Conservation (phyloP, 2,329 filamentous ascomycete species). For the Penicillium sp. region DNA sequence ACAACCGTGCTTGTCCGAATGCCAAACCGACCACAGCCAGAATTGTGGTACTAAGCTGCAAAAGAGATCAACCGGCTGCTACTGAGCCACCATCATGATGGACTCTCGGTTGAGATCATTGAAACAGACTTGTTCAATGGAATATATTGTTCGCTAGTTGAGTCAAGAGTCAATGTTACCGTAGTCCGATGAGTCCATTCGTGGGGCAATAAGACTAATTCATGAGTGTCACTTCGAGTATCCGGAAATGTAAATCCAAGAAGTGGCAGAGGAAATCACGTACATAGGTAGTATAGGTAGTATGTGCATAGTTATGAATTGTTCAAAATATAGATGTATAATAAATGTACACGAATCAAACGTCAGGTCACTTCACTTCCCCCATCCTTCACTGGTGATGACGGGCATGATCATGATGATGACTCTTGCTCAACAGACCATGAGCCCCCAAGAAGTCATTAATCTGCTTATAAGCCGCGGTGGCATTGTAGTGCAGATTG, state of each 20-base stretch:
- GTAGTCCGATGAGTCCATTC: conserved; percentile 12
- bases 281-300: neutral
- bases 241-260: neutral
- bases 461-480: conserved; percentile 23
- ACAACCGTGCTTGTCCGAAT: too few species aligned
- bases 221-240: conserved; percentile 13
- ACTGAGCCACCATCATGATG: too few species aligned
- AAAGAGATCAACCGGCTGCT: too few species aligned
- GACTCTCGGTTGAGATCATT: too few species aligned
- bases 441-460: conserved; percentile 9
- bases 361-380: too few species aligned
- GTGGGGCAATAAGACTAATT: conserved; percentile 13
- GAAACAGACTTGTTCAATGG: too few species aligned
- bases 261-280: too few species aligned
- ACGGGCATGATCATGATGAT: neutral
- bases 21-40: too few species aligned
- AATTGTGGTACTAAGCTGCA: too few species aligned
- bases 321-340: neutral
- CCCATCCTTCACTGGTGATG: neutral
- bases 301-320: neutral
- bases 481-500: conserved; percentile 31
- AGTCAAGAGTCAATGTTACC: conserved; percentile 7
- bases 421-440: neutral
- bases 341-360: neutral
- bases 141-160: too few species aligned